Percentiles rank a stretch among this genome's conserved stretches.
Conservation (phyloP, 352 stramenopile species). For the Pythium aquatile region DNA sequence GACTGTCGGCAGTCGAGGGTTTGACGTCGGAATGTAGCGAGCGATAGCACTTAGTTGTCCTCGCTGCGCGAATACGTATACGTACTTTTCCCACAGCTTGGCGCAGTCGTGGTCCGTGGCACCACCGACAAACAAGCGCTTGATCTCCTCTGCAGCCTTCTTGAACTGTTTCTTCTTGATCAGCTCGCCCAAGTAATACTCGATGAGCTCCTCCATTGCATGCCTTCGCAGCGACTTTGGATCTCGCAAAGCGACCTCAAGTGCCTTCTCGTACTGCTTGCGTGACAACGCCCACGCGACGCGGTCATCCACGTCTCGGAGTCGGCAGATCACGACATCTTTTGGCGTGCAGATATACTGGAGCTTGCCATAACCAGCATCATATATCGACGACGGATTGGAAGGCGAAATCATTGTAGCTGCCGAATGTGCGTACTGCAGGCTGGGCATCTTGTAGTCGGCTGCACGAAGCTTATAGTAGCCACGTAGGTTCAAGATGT, state of each 20-base stretch:
- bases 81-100: conserved; percentile 83
- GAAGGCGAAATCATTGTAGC: neutral
- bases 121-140: conserved; percentile 47
- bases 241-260: conserved; percentile 66
- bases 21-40: conserved; percentile 69
- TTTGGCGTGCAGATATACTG: conserved; percentile 83
- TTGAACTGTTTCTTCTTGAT: conserved; percentile 73
- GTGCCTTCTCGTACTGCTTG: conserved; percentile 58
- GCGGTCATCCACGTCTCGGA: conserved; percentile 76
- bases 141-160: conserved; percentile 70
- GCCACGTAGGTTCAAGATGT: conserved; percentile 71
- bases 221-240: conserved; percentile 52
- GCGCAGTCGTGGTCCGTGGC: conserved; percentile 46
- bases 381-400: conserved; percentile 48
- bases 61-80: conserved; percentile 83
- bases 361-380: conserved; percentile 61
- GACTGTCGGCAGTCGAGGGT: conserved; percentile 55
- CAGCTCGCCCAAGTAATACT: conserved; percentile 74
- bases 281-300: conserved; percentile 64
- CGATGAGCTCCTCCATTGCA: conserved; percentile 61
- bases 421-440: conserved; percentile 49
- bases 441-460: conserved; percentile 80
- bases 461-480: conserved; percentile 73
- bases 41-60: conserved; percentile 72
- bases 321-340: conserved; percentile 81